Evolutionary conservation across 2,329 filamentous ascomycete species (phyloP), one percentile per base, ranked within the genome.

Genomic region (Pseudopithomyces maydicus): DNA sequence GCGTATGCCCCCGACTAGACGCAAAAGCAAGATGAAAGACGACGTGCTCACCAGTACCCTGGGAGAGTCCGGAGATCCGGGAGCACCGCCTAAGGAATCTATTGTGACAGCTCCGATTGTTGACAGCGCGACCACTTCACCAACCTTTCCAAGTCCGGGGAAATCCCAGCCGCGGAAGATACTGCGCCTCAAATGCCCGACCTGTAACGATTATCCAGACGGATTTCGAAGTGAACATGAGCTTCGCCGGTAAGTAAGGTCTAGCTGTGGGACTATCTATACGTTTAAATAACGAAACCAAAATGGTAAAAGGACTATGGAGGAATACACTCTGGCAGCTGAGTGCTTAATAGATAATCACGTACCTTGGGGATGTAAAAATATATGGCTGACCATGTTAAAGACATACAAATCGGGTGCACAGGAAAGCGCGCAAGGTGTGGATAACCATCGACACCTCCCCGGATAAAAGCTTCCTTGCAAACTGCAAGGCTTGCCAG

Each of bases 191-290:
- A 74, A 73, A 61, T 96, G 92, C 73, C 74, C 78, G 1, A 78
- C 84, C 52, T 96, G 92, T 77, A 83, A 83, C 49, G 88, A 91
- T 55, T 85, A 91, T 61, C 88, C 88, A 1, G 86, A 90, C 22
- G 91, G 91, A 52, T 96, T 96, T 77, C 87, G 92, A 43, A 92
- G 92, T 54, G 90, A 93, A 45, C 92, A 96, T 74, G 92, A 97
- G 75, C 69, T 79, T 6, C 36, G 52, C 19, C 36, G 52, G 52
- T 53, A 38, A 19, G 54, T 56, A 42, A 39, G 36, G 22, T 33
- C 19, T 11, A n/a, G 23, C 11, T 23, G 26, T 43, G n/a, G 20
- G 15, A 49, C 32, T 20, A 4, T 49, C 14, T 36, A 10, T 44
- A 45, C 33, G 22, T 33, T 47, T n/a, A 47, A 19, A 17, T 7